phyloP scores from a whole-genome alignment of 306 rosid genomes.

The Gleditsia sinensis region DNA sequence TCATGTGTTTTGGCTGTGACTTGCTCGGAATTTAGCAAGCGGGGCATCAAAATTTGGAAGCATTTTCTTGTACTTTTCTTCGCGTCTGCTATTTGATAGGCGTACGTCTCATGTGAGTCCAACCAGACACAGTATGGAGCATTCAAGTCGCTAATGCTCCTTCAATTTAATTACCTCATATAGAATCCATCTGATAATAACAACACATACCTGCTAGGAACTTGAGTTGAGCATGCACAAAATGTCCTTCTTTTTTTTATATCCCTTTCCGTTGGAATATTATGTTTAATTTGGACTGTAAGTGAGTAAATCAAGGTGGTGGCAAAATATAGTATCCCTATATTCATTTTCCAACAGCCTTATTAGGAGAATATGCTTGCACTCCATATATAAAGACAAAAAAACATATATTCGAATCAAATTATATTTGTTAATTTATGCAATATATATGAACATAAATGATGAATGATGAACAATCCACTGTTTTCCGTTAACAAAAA shows the following conservation, averaged over 20 bases:
- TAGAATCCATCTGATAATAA: slow-evolving; percentile 12
- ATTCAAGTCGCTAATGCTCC: neutral
- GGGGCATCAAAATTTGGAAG: slow-evolving; percentile 56
- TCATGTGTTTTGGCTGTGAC: slow-evolving; percentile 54
- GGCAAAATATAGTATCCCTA: too few relatives aligned
- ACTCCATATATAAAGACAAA: too few relatives aligned
- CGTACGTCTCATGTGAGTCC: slow-evolving; percentile 42
- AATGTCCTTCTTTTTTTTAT: neutral
- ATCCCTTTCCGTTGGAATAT: neutral
- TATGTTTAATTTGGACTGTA: too few relatives aligned
- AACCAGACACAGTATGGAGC: slow-evolving; percentile 29
- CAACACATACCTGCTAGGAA: neutral
- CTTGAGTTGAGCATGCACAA: neutral
- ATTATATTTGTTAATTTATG: too few relatives aligned
- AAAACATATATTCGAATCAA: too few relatives aligned
- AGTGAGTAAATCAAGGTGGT: too few relatives aligned
- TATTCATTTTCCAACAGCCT: too few relatives aligned
- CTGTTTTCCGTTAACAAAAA: too few relatives aligned
- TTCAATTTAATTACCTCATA: neutral
- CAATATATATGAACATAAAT: too few relatives aligned
- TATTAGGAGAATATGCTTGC: too few relatives aligned
- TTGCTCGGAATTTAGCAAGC: slow-evolving; percentile 44
- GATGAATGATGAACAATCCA: too few relatives aligned
- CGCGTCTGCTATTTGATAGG: slow-evolving; percentile 30
- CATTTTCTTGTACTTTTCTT: slow-evolving; percentile 52